Evolutionary conservation across 495 filamentous ascomycete species (phyloP), one percentile per base, ranked within the genome.

Genomic region (Xylaria nigripes): DNA sequence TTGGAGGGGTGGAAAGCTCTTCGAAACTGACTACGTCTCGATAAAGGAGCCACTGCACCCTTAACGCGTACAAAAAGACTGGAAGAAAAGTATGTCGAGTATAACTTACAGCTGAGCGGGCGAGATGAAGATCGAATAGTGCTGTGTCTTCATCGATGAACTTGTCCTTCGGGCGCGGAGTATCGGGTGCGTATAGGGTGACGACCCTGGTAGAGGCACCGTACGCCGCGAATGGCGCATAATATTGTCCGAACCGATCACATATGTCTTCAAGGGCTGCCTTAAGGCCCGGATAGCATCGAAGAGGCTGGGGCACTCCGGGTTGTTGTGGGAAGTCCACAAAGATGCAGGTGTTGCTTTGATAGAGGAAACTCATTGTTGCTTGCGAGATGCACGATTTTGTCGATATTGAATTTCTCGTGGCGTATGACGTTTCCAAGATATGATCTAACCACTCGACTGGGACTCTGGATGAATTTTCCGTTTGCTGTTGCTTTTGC

Each of bases 171-270:
- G 51, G 51, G 12, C 51, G 13, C 16, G n/a, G 23, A 2, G 57
- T 63, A 15, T 36, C 46, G 3, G 51, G 6, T 3, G 58, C 50
- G 43, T 57, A 66, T 10, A 66, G 61, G 23, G 55, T 56, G 29
- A 66, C 27, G 32, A 41, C 42, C 19, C 51, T 55, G 24, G 45
- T 60, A 36, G 18, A 21, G 22, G 30, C 30, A 8, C 55, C 54
- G 29, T 59, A 66, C 2, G 56, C 50, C 13, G 63, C 63, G 18
- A 66, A 63, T 18, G 56, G 54, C 12, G 58, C 56, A 43, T 63
- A 66, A 42, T 48, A 61, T 22, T 57, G 45, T 25, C 53, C 53
- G 46, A 63, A 61, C 2, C 56, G 58, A 27, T 45, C 19, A 23
- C 48, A 61, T 1, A 66, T 41, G 45, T 61, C 61, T 19, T 24